phyloP scores from a whole-genome alignment of 208 protist species.

The Trypanosoma caninum region DNA sequence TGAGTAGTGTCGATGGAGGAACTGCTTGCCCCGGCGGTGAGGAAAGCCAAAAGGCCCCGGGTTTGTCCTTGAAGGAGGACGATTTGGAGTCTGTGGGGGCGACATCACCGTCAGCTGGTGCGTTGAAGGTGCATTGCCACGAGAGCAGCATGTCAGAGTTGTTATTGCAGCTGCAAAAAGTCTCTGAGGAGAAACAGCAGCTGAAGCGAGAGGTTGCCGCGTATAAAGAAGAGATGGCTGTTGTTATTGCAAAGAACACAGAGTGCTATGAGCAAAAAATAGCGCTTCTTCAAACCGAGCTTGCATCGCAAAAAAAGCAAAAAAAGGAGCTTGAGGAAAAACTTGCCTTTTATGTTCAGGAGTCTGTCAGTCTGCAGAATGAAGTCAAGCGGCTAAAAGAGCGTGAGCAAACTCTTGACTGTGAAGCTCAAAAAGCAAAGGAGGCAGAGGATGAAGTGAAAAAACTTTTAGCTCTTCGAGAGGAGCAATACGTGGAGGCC shows the following conservation, averaged over 20 bases:
- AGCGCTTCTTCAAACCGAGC: neutral
- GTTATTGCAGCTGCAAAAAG: conserved; percentile 14
- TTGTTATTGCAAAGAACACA: conserved; percentile 33
- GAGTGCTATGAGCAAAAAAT: conserved; percentile 45
- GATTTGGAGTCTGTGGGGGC: neutral
- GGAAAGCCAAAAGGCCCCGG: neutral
- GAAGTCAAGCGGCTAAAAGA: neutral
- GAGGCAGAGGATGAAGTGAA: conserved; percentile 4
- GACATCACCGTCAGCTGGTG: neutral
- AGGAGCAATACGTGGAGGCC: neutral
- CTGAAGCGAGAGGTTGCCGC: conserved; percentile 20
- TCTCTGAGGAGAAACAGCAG: conserved; percentile 31
- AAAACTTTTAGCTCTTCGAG: neutral
- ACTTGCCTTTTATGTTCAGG: neutral
- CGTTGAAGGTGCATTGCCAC: neutral
- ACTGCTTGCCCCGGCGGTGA: too few species aligned
- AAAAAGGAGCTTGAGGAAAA: neutral
- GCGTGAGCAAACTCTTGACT: neutral
- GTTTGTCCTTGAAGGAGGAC: neutral
- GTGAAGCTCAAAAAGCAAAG: neutral
- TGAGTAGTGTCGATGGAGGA: too few species aligned
- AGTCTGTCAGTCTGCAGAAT: neutral
- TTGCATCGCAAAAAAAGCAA: neutral
- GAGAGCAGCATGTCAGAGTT: neutral
- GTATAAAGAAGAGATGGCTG: conserved; percentile 43